Percentiles rank a stretch among this genome's conserved stretches.
Conservation (phyloP, 352 stramenopile species). For the Globisporangium camurandrum region DNA sequence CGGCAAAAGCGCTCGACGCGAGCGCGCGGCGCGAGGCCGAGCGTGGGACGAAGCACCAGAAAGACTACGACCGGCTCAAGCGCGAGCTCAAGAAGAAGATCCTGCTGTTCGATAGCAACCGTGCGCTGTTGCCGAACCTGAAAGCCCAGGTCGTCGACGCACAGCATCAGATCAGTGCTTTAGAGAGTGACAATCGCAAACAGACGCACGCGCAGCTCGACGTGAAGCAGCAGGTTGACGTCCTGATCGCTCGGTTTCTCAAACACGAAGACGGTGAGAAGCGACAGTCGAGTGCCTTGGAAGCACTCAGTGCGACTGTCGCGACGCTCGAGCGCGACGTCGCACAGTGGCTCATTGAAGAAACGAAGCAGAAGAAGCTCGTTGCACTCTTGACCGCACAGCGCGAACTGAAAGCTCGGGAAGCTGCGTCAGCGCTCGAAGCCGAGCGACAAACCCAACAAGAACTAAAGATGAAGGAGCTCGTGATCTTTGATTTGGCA, state of each 20-base stretch:
- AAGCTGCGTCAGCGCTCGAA: conserved; percentile 65
- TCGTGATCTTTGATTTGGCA: conserved; percentile 90
- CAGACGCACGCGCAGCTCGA: conserved; percentile 54
- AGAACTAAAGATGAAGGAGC: conserved; percentile 90
- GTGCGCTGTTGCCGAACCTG: conserved; percentile 73
- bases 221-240: conserved; percentile 89
- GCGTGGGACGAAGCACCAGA: conserved; percentile 47
- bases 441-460: conserved; percentile 82
- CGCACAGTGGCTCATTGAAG: conserved; percentile 80
- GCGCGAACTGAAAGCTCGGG: conserved; percentile 86
- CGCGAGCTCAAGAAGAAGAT: conserved; percentile 88
- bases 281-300: conserved; percentile 50
- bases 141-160: conserved; percentile 74
- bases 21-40: conserved; percentile 53
- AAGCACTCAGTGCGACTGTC: conserved; percentile 56
- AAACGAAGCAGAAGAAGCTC: conserved; percentile 86
- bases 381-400: conserved; percentile 84
- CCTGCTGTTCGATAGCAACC: conserved; percentile 56
- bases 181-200: conserved; percentile 64
- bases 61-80: conserved; percentile 83
- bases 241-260: conserved; percentile 86
- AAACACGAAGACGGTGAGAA: conserved; percentile 83
- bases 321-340: conserved; percentile 75
- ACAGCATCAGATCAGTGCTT: conserved; percentile 48
- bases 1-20: conserved; percentile 41